Base-by-base conservation (phyloP, 305 asterid genomes). In the Nicotiana rustica region DNA sequence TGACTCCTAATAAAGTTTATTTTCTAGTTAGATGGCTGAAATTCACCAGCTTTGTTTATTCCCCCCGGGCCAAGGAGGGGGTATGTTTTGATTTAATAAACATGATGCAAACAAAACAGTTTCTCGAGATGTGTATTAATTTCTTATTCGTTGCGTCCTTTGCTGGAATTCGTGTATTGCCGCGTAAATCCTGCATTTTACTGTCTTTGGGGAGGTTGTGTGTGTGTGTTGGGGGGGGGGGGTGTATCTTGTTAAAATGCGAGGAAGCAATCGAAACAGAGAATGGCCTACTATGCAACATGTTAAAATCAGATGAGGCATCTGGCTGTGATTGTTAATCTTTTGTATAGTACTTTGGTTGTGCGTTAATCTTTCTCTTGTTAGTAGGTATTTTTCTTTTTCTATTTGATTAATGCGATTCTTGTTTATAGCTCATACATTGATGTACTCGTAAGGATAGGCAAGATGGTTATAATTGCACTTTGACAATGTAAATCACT, bases 1-100 rank as follows among this genome's bases (percentile, higher is more conserved):
- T 55, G 66, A 15, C 66, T 76, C 66, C n/a, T 76, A 76, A 35
- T 55, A 31, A 57, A 52, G 65, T 15, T 52, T 10, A 52, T 49
- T 29, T 75, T 76, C 66, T 8, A 52, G 66, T 55, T 75, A 29
- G 17, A 25, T 29, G 35, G 25, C 7, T 75, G 47, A 75, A 59
- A 15, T 52, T 19, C 47, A 73, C 62, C 61, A 75, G 29, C 65
- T 15, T 49, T 7, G 9, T 15, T 25, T 52, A 15, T 75, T 1
- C 47, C 44, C 36, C 29, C 62, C 25, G 1, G n/a, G 14, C 35
- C 35, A 2, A 13, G 18, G 65, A 52, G 36, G 65, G 65, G 64
- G 44, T 49, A 52, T 75, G 79, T 52, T 75, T 75, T 41, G 47
- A 75, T 75, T 75, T 62, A 9, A 49, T 75, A 75, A 33, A 15